A percentile compares a stretch with the other conserved stretches of the same genome.
These are phyloP conservation scores for Vigna nakashimae DNA, from an alignment of 306 rosid genomes.

Conservation along the genomic window DNA sequence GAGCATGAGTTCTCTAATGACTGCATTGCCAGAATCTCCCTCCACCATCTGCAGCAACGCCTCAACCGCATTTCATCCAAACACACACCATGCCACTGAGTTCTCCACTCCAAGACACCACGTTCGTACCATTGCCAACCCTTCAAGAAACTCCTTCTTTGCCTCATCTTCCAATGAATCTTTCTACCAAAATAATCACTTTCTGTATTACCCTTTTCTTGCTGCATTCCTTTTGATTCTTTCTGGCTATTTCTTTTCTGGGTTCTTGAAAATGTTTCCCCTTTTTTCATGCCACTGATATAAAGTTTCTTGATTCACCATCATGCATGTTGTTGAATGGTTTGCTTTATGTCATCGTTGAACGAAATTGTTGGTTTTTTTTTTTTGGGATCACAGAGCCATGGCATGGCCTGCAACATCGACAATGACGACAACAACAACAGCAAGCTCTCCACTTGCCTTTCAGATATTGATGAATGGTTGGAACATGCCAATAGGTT, in stretches of 20 bases:
- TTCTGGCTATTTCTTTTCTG: slow-evolving; percentile 23
- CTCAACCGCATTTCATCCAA: slow-evolving; percentile 19
- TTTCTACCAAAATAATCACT: neutral
- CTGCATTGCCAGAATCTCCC: slow-evolving; percentile 54
- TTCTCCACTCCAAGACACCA: slow-evolving; percentile 57
- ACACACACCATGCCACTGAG: slow-evolving; percentile 36
- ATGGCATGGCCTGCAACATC: slow-evolving; percentile 7
- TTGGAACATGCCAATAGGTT: slow-evolving; percentile 52
- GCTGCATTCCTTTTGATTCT: neutral
- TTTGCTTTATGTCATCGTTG: neutral
- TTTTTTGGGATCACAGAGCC: slow-evolving; percentile 38
- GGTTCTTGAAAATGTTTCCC: slow-evolving; percentile 18
- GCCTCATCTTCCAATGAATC: neutral
- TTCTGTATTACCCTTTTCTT: neutral
- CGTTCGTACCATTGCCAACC: slow-evolving; percentile 35
- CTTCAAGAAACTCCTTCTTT: slow-evolving; percentile 31
- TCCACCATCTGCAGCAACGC: slow-evolving; percentile 50
- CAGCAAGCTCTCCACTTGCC: slow-evolving; percentile 29
- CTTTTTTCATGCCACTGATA: neutral
- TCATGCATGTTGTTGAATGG: neutral
- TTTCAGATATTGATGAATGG: slow-evolving; percentile 57
- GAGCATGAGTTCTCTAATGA: slow-evolving; percentile 55
- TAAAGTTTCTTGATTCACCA: slow-evolving; percentile 15
- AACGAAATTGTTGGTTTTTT: neutral
- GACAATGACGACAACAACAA: slow-evolving; percentile 21